These are phyloP conservation scores for Cenchrus americanus DNA, from an alignment of 176 grass and related monocot species.

Conservation along the genomic window DNA sequence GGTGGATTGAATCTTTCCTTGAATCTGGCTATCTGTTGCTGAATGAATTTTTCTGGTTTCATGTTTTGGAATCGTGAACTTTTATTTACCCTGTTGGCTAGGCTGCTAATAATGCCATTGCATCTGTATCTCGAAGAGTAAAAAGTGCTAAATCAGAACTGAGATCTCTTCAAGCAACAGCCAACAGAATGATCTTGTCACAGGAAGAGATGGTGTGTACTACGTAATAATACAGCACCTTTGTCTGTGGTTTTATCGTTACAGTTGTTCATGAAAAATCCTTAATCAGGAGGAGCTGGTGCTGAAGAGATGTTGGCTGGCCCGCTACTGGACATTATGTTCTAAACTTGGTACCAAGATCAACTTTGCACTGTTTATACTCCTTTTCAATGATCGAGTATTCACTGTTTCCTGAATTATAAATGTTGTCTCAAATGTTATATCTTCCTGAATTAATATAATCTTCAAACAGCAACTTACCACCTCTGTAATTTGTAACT, in stretches of 20 bases:
- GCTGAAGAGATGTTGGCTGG: slow-evolving; percentile 96
- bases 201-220: slow-evolving; percentile 83
- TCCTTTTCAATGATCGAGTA: slow-evolving; percentile 7
- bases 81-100: slow-evolving; percentile 42
- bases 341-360: slow-evolving; percentile 69
- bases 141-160: slow-evolving; percentile 63
- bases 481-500: slow-evolving; percentile 25
- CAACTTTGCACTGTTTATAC: slow-evolving; percentile 30
- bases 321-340: slow-evolving; percentile 94
- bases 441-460: slow-evolving; percentile 11
- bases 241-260: slow-evolving; percentile 32
- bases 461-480: slow-evolving; percentile 19
- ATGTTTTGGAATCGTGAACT: slow-evolving; percentile 34
- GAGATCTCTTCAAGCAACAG: slow-evolving; percentile 61
- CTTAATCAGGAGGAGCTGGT: slow-evolving; percentile 83
- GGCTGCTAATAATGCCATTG: slow-evolving; percentile 48
- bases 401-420: slow-evolving; percentile 18
- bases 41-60: slow-evolving; percentile 14
- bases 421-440: slow-evolving; percentile 25
- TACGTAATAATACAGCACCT: slow-evolving; percentile 24
- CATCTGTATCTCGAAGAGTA: slow-evolving; percentile 51
- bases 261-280: slow-evolving; percentile 49
- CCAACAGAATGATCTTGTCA: slow-evolving; percentile 81
- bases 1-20: slow-evolving; percentile 51
- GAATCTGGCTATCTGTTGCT: slow-evolving; percentile 43